Evolutionary conservation across 371 early-diverging fungal genomes (phyloP).

Genomic region (Aphelidium insulamus): DNA sequence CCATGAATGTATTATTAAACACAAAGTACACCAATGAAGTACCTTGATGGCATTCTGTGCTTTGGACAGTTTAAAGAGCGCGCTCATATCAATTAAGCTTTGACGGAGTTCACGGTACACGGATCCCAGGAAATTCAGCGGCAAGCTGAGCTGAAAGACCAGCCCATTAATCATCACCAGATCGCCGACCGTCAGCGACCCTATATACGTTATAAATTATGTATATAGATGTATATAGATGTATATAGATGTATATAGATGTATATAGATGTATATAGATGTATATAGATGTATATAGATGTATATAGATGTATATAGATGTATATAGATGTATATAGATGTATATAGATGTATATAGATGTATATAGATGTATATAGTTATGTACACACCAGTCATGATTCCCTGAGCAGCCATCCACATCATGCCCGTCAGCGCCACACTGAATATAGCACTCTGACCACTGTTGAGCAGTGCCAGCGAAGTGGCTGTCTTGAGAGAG

Average conservation of each 20-base stretch:
- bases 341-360: too few species aligned
- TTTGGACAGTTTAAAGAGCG: constrained; percentile 61
- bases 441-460: constrained; percentile 85
- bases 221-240: too few species aligned
- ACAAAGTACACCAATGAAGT: constrained; percentile 28
- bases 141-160: constrained; percentile 78
- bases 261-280: too few species aligned
- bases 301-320: too few species aligned
- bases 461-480: constrained; percentile 69
- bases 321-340: too few species aligned
- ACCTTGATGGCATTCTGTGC: constrained; percentile 25
- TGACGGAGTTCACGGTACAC: constrained; percentile 87
- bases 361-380: too few species aligned
- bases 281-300: too few species aligned
- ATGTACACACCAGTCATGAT: constrained; percentile 52
- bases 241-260: too few species aligned
- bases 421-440: constrained; percentile 64
- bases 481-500: constrained; percentile 67
- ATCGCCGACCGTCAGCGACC: constrained; percentile 77
- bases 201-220: too few species aligned
- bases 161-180: constrained; percentile 90
- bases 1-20: constrained; percentile 19
- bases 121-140: constrained; percentile 89
- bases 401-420: constrained; percentile 77
- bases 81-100: constrained; percentile 83